These are phyloP conservation scores for Clarireedia sp. DNA, from an alignment of 2,329 filamentous ascomycete genomes.

Conservation along the genomic window DNA sequence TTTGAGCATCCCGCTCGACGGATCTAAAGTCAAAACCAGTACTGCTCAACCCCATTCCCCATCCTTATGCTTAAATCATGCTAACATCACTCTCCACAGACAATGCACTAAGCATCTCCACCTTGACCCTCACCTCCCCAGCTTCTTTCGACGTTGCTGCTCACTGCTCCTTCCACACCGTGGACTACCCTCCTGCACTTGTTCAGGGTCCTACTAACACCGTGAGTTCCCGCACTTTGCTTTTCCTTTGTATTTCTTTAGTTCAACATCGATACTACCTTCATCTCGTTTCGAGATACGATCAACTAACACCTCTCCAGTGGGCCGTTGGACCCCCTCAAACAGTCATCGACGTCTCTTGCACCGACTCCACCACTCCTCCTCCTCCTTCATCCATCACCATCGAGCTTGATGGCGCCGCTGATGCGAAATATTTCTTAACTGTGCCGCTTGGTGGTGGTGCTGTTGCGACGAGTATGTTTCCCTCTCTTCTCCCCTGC, in stretches of 20 bases:
- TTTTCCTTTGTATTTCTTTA: background rate
- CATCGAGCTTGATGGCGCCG: slow-evolving; percentile 23
- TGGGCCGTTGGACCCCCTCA: slow-evolving; percentile 25
- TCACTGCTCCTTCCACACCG: slow-evolving; percentile 19
- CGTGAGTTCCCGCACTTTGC: background rate
- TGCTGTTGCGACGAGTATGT: slow-evolving; percentile 16
- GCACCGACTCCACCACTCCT: slow-evolving; percentile 3
- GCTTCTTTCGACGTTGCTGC: slow-evolving; percentile 11
- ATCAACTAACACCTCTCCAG: too few relatives aligned
- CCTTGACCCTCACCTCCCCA: slow-evolving; percentile 12
- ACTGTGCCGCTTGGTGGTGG: slow-evolving; percentile 20
- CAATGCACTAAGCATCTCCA: slow-evolving; percentile 23
- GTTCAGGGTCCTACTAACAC: slow-evolving; percentile 9
- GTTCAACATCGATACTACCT: background rate
- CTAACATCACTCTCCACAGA: slow-evolving; percentile 4
- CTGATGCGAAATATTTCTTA: slow-evolving; percentile 20
- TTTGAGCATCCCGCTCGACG: slow-evolving; percentile 19
- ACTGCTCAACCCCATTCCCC: background rate
- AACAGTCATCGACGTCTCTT: slow-evolving; percentile 19
- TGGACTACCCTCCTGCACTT: slow-evolving; percentile 17
- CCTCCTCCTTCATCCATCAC: slow-evolving; percentile 9
- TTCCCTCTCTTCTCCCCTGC: background rate
- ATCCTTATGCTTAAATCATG: background rate
- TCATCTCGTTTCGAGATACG: background rate
- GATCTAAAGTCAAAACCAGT: slow-evolving; percentile 11